Base-by-base conservation (phyloP, 1,284 basidiomycete species). In the Flammula alnicola region DNA sequence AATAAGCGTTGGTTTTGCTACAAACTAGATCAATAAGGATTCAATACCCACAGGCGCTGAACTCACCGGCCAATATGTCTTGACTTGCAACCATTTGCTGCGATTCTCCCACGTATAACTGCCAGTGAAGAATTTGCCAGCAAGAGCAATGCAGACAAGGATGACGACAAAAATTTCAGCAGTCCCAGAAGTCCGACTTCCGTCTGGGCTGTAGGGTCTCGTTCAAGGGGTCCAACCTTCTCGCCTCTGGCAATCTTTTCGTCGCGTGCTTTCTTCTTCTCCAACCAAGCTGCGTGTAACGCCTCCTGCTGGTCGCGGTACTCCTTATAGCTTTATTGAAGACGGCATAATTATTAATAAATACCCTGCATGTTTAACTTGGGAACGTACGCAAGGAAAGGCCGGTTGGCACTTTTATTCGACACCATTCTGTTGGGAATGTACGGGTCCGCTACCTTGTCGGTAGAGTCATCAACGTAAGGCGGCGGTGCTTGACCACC, bases 111-210 rank as follows among this genome's bases (percentile, higher is more conserved):
- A 94, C 14, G 83, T 66, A 65, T 83, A 91, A 62, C 85, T 89
- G 23, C 86, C 89, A 0, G 89, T 89, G 63, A 93, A 74, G 69
- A 93, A 91, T 64, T 88, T 87, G 39, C 91, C 87, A 5, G 87
- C 77, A 22, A 91, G 72, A 2, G 78, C 57, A 36, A 79, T 57
- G 52, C 83, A 69, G 42, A 88, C 59, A 19, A 84, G 42, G 5
- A 80, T 51, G 55, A 81, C 78, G 42, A 89, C 56, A 30, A 91
- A 63, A 88, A 84, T 64, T 88, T 89, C 61, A 91, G 67, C 46
- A 91, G 64, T 11, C 82, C 85, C 29, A 81, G 58, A 33, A 84
- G 53, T 39, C 84, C 83, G 32, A 90, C 75, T 67, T 89, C 88
- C 52, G 76, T 70, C 52, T 81, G 75, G 22, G 75, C 84, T 6